A percentile compares a stretch with the other conserved stretches of the same genome.
phyloP scores from a whole-genome alignment of 2,329 filamentous ascomycete genomes.

The Talaromyces sp. region DNA sequence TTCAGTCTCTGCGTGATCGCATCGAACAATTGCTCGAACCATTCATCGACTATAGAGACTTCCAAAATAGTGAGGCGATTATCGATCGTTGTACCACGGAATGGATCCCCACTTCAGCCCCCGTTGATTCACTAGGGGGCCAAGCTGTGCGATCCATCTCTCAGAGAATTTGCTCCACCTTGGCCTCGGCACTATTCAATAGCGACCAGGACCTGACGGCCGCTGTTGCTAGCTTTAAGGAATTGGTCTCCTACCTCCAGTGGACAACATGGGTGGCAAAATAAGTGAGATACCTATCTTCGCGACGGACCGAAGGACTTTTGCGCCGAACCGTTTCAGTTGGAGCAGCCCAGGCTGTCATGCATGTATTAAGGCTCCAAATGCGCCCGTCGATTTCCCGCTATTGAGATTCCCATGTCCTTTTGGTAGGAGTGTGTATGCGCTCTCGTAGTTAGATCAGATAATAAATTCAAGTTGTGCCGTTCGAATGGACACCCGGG shows the following conservation, averaged over 20 bases:
- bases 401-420: too few relatives aligned
- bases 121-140: constrained; percentile 22
- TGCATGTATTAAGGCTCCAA: too few relatives aligned
- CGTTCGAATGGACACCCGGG: too few relatives aligned
- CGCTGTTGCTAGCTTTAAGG: background rate
- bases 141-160: constrained; percentile 31
- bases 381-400: too few relatives aligned
- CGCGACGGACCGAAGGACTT: background rate
- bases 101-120: constrained; percentile 9
- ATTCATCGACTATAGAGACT: constrained; percentile 15
- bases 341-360: constrained; percentile 36
- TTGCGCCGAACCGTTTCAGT: constrained; percentile 16
- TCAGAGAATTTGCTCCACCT: constrained; percentile 32
- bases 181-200: constrained; percentile 16
- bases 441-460: too few relatives aligned
- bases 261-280: constrained; percentile 3
- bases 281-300: background rate
- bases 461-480: too few relatives aligned
- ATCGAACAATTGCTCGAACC: constrained; percentile 8
- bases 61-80: background rate
- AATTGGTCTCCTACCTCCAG: background rate
- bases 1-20: constrained; percentile 3
- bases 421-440: too few relatives aligned
- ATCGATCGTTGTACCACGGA: constrained; percentile 8
- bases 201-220: background rate